These are phyloP conservation scores for Fusarium globosum DNA, from an alignment of 2,329 filamentous ascomycete genomes.

Conservation along the genomic window DNA sequence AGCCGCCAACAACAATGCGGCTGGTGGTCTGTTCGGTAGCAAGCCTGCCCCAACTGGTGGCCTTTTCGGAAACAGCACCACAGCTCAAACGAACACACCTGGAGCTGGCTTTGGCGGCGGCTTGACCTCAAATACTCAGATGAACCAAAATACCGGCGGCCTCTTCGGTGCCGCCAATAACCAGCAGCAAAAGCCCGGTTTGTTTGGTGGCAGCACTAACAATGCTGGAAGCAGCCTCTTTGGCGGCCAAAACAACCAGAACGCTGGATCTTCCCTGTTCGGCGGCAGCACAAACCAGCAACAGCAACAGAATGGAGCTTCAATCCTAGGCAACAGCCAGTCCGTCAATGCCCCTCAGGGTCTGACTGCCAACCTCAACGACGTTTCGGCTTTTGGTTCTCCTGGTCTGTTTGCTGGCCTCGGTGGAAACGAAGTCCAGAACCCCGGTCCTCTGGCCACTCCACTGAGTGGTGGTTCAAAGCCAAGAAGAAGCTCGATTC, in stretches of 20 bases:
- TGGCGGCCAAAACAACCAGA: conserved; percentile 59
- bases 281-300: conserved; percentile 60
- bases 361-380: conserved; percentile 82
- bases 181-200: conserved; percentile 55
- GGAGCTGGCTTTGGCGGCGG: conserved; percentile 59
- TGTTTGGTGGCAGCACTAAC: conserved; percentile 64
- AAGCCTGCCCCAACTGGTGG: conserved; percentile 53
- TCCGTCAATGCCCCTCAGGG: conserved; percentile 66
- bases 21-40: conserved; percentile 55
- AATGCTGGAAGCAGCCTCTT: conserved; percentile 65
- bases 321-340: conserved; percentile 68
- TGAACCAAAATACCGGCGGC: conserved; percentile 54
- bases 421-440: conserved; percentile 68
- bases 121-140: conserved; percentile 50
- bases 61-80: conserved; percentile 54
- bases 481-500: conserved; percentile 79
- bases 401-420: conserved; percentile 86
- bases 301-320: conserved; percentile 63
- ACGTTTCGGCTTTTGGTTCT: conserved; percentile 90
- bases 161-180: conserved; percentile 61
- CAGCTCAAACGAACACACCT: conserved; percentile 49
- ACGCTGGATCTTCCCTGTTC: conserved; percentile 58
- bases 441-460: conserved; percentile 91
- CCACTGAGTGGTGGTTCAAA: conserved; percentile 82
- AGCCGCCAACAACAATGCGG: conserved; percentile 46